Evolutionary conservation across 129 eudicot genomes (phyloP).

Genomic region (Flaveria trinervia): DNA sequence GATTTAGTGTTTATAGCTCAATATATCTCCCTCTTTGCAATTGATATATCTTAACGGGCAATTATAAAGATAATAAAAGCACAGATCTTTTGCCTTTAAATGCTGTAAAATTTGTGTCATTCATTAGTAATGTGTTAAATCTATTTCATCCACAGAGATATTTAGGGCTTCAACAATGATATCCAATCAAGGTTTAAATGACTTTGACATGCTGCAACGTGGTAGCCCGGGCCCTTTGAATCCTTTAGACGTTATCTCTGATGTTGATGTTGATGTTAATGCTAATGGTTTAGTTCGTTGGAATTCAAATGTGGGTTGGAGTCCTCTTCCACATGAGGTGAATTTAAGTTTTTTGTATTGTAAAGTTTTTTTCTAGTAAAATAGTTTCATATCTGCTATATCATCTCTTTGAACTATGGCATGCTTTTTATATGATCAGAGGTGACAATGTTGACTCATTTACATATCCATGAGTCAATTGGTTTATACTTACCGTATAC

Average conservation of each 20-base stretch:
- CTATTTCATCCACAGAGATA: conserved; percentile 52
- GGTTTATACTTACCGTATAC: not conserved
- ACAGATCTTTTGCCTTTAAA: not conserved
- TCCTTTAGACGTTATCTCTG: conserved; percentile 52
- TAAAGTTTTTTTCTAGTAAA: not conserved
- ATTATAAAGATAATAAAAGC: not conserved
- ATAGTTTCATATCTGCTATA: not conserved
- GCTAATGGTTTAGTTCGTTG: conserved; percentile 56
- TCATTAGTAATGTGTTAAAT: not conserved
- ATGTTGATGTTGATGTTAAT: conserved; percentile 34
- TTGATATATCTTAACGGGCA: not conserved
- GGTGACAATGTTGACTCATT: not conserved
- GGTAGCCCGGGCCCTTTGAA: conserved; percentile 78
- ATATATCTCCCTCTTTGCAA: not conserved
- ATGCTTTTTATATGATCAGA: conserved; percentile 1
- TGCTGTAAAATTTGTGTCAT: not conserved
- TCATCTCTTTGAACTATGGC: not conserved
- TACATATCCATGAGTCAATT: not conserved
- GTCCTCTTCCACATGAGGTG: conserved; percentile 70
- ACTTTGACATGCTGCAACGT: conserved; percentile 74
- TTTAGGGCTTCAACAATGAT: conserved; percentile 63
- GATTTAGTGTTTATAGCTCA: conserved; percentile 37
- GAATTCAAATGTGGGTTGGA: conserved; percentile 68
- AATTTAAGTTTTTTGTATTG: conserved; percentile 1
- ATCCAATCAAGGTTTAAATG: conserved; percentile 63